Conservation (phyloP, 495 filamentous ascomycete species). For the Penicillium arizonense region DNA sequence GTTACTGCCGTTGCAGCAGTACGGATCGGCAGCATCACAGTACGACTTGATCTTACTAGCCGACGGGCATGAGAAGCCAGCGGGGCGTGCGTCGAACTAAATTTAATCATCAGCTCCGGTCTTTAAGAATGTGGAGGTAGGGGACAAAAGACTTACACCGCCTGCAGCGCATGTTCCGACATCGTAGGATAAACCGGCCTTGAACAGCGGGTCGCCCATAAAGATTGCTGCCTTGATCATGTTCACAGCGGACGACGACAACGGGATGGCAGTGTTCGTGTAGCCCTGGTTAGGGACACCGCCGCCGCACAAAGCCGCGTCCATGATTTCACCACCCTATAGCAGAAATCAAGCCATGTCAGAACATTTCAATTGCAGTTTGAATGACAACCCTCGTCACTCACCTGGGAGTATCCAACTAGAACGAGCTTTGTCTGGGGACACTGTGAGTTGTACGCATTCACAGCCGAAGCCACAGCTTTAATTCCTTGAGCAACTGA, state of each 20-base stretch:
- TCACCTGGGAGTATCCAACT: conserved; percentile 60
- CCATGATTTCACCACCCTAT: conserved; percentile 64
- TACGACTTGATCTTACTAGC: conserved; percentile 57
- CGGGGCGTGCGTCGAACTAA: conserved; percentile 55
- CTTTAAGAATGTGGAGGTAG: neutral
- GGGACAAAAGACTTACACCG: conserved; percentile 47
- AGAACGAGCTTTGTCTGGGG: conserved; percentile 58
- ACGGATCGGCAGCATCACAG: conserved; percentile 61
- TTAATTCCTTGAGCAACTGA: conserved; percentile 51
- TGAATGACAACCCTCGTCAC: neutral
- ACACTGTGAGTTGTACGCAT: conserved; percentile 50
- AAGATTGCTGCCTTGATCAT: conserved; percentile 62
- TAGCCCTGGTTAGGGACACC: conserved; percentile 52
- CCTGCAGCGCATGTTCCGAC: conserved; percentile 56
- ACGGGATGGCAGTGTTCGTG: conserved; percentile 43
- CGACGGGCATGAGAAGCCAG: conserved; percentile 53
- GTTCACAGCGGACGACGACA: conserved; percentile 43
- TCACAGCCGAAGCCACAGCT: conserved; percentile 56
- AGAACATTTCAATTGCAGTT: neutral
- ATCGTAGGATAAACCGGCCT: conserved; percentile 53
- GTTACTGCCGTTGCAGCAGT: conserved; percentile 63
- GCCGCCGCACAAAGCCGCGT: conserved; percentile 62
- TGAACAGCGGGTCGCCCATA: conserved; percentile 60
- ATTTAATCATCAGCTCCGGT: conserved; percentile 1
- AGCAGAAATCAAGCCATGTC: neutral